A percentile compares a stretch with the other conserved stretches of the same genome.
Conservation (phyloP, 129 eudicot genomes). For the Calendula officinalis region DNA sequence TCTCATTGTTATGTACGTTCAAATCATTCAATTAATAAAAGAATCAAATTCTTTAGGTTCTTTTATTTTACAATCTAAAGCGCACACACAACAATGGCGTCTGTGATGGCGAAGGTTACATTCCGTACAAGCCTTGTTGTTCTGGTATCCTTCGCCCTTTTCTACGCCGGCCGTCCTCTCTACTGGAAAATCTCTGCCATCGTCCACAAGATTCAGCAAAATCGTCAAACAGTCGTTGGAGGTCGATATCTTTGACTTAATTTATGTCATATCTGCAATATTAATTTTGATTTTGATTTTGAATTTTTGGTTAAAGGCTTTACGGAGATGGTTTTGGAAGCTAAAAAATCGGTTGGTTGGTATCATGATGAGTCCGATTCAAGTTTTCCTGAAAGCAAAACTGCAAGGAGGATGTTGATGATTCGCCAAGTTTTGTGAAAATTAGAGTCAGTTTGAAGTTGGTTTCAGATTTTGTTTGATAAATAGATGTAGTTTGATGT, state of each 20-base stretch:
- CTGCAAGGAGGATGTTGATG: conserved; percentile 36
- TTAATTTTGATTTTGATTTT: not conserved
- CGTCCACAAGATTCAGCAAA: conserved; percentile 51
- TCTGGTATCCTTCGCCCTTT: conserved; percentile 29
- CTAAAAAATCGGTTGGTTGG: conserved; percentile 62
- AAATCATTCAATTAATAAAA: too few relatives aligned
- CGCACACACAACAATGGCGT: conserved; percentile 43
- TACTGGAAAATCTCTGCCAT: conserved; percentile 75
- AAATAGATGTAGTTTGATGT: too few relatives aligned
- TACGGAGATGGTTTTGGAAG: conserved; percentile 46
- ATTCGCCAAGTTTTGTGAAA: conserved; percentile 30
- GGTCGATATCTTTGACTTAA: conserved; percentile 22
- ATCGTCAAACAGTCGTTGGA: conserved; percentile 53
- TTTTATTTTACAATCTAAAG: too few relatives aligned
- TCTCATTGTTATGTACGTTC: too few relatives aligned
- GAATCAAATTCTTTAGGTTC: too few relatives aligned
- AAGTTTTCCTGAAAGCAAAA: conserved; percentile 14
- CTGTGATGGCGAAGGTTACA: conserved; percentile 37
- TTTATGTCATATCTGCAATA: not conserved
- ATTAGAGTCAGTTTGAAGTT: too few relatives aligned
- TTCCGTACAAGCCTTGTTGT: conserved; percentile 41
- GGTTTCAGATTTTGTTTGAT: too few relatives aligned
- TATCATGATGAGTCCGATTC: conserved; percentile 47
- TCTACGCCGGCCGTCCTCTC: conserved; percentile 59
- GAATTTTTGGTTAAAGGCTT: conserved; percentile 28